phyloP scores from a whole-genome alignment of 1,139 yeast genomes.

The Candida sanyaensis region DNA sequence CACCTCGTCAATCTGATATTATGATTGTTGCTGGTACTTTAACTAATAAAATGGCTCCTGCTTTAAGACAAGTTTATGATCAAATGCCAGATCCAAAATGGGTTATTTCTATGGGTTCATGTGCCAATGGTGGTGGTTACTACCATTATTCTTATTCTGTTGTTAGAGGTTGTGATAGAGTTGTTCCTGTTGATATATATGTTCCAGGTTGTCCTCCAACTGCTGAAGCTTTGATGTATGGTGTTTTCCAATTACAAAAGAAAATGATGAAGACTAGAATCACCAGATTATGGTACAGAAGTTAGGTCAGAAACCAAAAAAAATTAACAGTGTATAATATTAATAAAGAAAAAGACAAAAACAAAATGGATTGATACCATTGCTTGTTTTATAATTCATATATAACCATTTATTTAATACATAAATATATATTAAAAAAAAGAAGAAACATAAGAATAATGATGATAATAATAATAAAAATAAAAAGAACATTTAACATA shows the following conservation, averaged over 20 bases:
- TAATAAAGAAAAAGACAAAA: background rate
- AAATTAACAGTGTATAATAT: background rate
- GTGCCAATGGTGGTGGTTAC: conserved; percentile 95
- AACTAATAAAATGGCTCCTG: conserved; percentile 94
- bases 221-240: conserved; percentile 88
- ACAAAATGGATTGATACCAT: background rate
- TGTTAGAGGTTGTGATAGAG: conserved; percentile 87
- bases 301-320: conserved; percentile 27
- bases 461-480: too few species aligned
- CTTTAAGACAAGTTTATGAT: conserved; percentile 88
- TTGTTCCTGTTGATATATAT: conserved; percentile 86
- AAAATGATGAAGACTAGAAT: conserved; percentile 83
- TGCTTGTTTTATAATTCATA: background rate
- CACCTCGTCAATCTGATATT: conserved; percentile 92
- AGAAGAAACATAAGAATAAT: too few species aligned
- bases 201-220: conserved; percentile 97
- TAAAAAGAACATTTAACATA: background rate
- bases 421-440: background rate
- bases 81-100: conserved; percentile 93
- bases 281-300: conserved; percentile 86
- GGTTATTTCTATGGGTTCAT: conserved; percentile 93
- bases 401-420: background rate
- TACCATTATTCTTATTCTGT: conserved; percentile 89
- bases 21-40: conserved; percentile 94
- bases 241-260: conserved; percentile 85